Evolutionary conservation across 73 alveolate genomes (phyloP).

Genomic region (Paramecium pentaurelia): DNA sequence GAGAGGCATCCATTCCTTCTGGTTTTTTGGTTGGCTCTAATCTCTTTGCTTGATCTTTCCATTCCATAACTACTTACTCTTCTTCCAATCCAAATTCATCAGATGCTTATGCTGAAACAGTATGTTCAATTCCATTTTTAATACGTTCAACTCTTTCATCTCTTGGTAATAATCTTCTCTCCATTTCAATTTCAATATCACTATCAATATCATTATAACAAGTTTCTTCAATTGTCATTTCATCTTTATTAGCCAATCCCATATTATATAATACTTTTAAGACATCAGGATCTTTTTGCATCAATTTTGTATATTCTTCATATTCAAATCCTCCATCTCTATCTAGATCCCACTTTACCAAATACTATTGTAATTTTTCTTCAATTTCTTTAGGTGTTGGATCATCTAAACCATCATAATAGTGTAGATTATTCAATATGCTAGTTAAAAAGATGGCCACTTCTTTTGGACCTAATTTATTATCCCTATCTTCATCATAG

Average conservation of each 20-base stretch:
- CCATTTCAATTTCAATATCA: constrained; percentile 59
- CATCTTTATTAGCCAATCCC: constrained; percentile 58
- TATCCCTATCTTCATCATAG: constrained; percentile 25
- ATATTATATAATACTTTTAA: not conserved
- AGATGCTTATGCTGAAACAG: not conserved
- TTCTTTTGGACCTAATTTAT: constrained; percentile 25
- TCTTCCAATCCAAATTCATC: constrained; percentile 45
- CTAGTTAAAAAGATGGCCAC: constrained; percentile 1
- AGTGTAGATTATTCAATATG: not conserved
- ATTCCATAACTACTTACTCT: not conserved
- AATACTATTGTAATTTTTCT: not conserved
- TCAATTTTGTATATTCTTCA: constrained; percentile 37
- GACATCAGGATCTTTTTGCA: constrained; percentile 56
- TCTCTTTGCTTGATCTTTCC: constrained; percentile 38
- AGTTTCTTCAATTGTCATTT: constrained; percentile 52
- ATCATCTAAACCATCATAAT: constrained; percentile 9
- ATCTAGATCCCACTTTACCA: constrained; percentile 59
- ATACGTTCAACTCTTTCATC: constrained; percentile 63
- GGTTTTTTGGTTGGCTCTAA: not conserved
- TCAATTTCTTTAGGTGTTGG: constrained; percentile 17
- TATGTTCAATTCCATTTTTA: constrained; percentile 61
- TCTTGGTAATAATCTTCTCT: constrained; percentile 53
- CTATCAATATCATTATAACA: constrained; percentile 53
- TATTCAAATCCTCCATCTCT: constrained; percentile 34
- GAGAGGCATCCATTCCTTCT: constrained; percentile 74